Conservation (phyloP, 306 rosid genomes). For the Datisca glomerata region DNA sequence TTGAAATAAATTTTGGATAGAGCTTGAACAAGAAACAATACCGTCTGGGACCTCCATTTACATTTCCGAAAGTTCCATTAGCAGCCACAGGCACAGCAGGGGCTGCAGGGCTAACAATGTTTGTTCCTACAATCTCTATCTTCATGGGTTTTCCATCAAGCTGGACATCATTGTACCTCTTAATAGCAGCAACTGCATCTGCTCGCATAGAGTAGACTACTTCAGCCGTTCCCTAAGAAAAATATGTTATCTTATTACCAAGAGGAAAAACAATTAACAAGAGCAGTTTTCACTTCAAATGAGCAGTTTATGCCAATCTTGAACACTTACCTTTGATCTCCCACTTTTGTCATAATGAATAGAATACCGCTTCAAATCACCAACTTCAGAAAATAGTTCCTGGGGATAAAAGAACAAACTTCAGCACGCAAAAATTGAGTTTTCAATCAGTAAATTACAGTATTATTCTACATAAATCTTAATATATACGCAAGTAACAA, state of each 20-base stretch:
- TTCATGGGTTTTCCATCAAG: constrained; percentile 94
- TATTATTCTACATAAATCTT: no score
- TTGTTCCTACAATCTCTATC: constrained; percentile 88
- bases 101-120: constrained; percentile 42
- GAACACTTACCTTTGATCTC: constrained; percentile 77
- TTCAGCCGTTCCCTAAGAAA: constrained; percentile 86
- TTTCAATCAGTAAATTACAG: no score
- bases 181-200: constrained; percentile 86
- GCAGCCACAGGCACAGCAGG: constrained; percentile 22
- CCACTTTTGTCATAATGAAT: constrained; percentile 90
- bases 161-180: constrained; percentile 87
- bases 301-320: constrained; percentile 15
- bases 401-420: constrained; percentile 16
- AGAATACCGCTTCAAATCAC: constrained; percentile 65
- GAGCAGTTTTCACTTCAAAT: no score
- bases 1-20: no score
- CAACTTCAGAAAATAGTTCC: constrained; percentile 93
- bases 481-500: no score
- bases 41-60: constrained; percentile 35
- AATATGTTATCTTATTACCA: constrained; percentile 17
- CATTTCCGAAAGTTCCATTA: constrained; percentile 35
- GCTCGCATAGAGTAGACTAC: constrained; percentile 65
- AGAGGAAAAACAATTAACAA: constrained; percentile 18
- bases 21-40: background rate
- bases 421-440: no score